Evolutionary conservation across 148 eudicot genomes (phyloP), one percentile per base, ranked within the genome.

Genomic region (Limonium bicolor): DNA sequence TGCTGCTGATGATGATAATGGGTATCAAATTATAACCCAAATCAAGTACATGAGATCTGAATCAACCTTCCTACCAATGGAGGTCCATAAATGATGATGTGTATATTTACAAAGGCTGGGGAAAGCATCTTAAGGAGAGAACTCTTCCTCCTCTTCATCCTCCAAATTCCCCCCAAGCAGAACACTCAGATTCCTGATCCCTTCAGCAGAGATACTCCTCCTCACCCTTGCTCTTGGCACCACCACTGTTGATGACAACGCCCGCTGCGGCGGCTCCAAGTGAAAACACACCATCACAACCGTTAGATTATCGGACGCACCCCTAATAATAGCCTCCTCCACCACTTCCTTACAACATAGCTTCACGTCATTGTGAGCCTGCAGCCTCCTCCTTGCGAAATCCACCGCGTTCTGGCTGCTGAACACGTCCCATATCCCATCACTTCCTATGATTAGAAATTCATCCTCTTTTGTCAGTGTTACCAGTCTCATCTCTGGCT

Each of bases 401-500:
- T 44, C 36, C 9, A 77, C 76, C 0, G 84, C 84, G 13, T 66
- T 58, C 48, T 72, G 63, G 51, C 70, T 77, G 5, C 72, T 48
- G 52, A 77, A 45, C 36, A 62, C 76, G 10, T 77, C 84, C 84
- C 84, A 77, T 18, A 72, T 55, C 47, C 84, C 84, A 54, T 77
- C 84, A 16, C 78, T 72, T 13, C 64, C 84, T 0, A 77, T 39
- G 2, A 77, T 72, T 48, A 77, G 48, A 51, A 76, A 76, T 37
- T 68, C 83, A 30, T 76, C 83, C 3, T 72, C 73, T 41, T 72
- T 70, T 0, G 64, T 68, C 41, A 76, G 45, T 20, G 56, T 11
- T 2, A 59, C 56, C 24, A 39, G 38, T 0, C 39, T 36, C 21
- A 76, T 44, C 34, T 72, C 83, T 6, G 83, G 83, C 54, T 69